Evolutionary conservation across 106 monocot genomes (phyloP).

Genomic region (Narthecium ossifragum): DNA sequence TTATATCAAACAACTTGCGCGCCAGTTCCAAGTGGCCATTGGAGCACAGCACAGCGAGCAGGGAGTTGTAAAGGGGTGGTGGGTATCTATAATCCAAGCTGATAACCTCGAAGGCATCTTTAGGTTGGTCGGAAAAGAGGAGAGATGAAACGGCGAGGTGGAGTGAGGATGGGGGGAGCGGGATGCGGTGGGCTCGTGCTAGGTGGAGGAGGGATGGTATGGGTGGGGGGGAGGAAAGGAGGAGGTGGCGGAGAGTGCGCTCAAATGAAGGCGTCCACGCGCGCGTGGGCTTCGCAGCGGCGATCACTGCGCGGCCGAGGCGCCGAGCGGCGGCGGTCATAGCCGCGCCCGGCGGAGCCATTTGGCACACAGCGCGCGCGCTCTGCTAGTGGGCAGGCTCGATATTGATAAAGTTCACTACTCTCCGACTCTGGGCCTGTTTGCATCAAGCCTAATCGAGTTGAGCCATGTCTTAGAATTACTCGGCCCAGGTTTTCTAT

Average conservation of each 20-base stretch:
- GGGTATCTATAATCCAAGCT: background rate
- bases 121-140: conserved; percentile 11
- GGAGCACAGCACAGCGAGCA: conserved; percentile 35
- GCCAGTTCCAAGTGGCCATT: conserved; percentile 22
- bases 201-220: conserved; percentile 23
- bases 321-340: conserved; percentile 2
- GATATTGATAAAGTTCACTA: no score
- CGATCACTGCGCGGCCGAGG: conserved; percentile 31
- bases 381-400: no score
- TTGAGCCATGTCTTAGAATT: no score
- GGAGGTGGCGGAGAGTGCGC: conserved; percentile 29
- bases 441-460: no score
- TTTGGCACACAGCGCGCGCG: no score
- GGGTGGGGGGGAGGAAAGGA: conserved; percentile 7
- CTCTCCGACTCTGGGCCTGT: no score
- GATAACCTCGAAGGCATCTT: conserved; percentile 30
- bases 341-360: background rate
- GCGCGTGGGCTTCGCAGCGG: conserved; percentile 13
- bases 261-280: conserved; percentile 35
- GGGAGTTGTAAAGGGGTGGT: conserved; percentile 30
- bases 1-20: conserved; percentile 54
- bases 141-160: conserved; percentile 27
- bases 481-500: no score
- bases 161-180: conserved; percentile 20
- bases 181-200: conserved; percentile 20